Evolutionary conservation across 148 eudicot species (phyloP).

Genomic region (Cornus florida): DNA sequence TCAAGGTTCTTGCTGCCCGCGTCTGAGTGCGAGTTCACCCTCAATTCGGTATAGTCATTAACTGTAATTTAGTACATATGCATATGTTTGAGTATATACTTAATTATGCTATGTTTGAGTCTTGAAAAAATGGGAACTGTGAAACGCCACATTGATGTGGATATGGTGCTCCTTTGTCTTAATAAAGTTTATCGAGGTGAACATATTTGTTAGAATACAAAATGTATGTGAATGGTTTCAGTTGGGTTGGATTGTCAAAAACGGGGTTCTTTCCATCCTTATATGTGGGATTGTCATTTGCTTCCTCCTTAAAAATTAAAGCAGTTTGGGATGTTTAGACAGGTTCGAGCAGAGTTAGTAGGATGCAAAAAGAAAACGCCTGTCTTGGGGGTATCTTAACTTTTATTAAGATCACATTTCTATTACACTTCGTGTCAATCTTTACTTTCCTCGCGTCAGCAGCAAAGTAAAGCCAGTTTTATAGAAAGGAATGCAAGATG

Average conservation of each 20-base stretch:
- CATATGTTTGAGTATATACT: too few species aligned
- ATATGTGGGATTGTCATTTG: not conserved
- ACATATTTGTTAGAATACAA: not conserved
- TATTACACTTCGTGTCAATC: too few species aligned
- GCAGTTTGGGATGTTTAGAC: too few species aligned
- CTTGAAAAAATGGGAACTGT: not conserved
- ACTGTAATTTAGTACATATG: too few species aligned
- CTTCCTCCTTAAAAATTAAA: not conserved
- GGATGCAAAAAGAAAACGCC: too few species aligned
- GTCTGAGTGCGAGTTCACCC: slow-evolving; percentile 80
- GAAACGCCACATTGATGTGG: not conserved
- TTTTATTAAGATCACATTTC: too few species aligned
- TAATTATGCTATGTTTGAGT: not conserved
- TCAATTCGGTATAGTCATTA: slow-evolving; percentile 66
- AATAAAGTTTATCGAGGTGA: not conserved
- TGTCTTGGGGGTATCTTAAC: too few species aligned
- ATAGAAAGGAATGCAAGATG: not conserved
- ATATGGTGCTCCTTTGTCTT: not conserved
- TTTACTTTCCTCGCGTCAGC: not conserved
- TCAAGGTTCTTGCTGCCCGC: slow-evolving; percentile 78
- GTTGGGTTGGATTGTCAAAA: not conserved
- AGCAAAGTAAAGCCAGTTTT: not conserved
- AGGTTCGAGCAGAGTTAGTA: too few species aligned
- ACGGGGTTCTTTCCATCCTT: not conserved
- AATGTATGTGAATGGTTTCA: not conserved